Conservation (phyloP, 208 protist species). For the Crithidia bombi region DNA sequence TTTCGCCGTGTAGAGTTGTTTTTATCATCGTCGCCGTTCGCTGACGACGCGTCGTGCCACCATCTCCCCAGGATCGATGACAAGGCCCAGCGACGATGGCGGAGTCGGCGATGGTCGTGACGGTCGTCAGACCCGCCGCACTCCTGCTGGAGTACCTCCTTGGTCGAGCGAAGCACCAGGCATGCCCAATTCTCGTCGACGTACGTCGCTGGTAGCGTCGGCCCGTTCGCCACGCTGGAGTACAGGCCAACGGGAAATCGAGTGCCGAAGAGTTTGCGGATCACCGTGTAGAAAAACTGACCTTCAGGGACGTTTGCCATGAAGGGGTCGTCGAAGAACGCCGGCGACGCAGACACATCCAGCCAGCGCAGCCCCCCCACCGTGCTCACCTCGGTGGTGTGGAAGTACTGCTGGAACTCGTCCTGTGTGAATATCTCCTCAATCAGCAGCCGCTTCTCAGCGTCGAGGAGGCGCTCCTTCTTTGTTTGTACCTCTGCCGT, state of each 20-base stretch:
- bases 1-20: background rate
- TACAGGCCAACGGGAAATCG: conserved; percentile 43
- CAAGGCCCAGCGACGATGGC: background rate
- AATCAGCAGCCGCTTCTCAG: conserved; percentile 30
- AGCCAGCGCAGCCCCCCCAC: conserved; percentile 48
- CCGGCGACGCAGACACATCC: conserved; percentile 40
- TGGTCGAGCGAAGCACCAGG: conserved; percentile 42
- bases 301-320: conserved; percentile 36
- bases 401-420: conserved; percentile 35
- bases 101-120: background rate
- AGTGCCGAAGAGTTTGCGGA: conserved; percentile 34
- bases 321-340: conserved; percentile 28
- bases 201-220: conserved; percentile 47
- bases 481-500: background rate
- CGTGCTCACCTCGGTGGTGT: conserved; percentile 55
- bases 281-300: conserved; percentile 45
- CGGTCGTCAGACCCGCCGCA: background rate
- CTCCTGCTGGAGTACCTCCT: conserved; percentile 11
- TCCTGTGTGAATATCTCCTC: conserved; percentile 35
- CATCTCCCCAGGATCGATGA: background rate
- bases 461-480: conserved; percentile 20
- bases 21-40: background rate
- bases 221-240: conserved; percentile 32
- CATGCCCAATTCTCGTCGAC: conserved; percentile 54
- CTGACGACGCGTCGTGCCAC: background rate